Percentiles rank a stretch among this genome's conserved stretches.
phyloP scores from a whole-genome alignment of 371 early-diverging fungal species.

The Mortierella sp. region DNA sequence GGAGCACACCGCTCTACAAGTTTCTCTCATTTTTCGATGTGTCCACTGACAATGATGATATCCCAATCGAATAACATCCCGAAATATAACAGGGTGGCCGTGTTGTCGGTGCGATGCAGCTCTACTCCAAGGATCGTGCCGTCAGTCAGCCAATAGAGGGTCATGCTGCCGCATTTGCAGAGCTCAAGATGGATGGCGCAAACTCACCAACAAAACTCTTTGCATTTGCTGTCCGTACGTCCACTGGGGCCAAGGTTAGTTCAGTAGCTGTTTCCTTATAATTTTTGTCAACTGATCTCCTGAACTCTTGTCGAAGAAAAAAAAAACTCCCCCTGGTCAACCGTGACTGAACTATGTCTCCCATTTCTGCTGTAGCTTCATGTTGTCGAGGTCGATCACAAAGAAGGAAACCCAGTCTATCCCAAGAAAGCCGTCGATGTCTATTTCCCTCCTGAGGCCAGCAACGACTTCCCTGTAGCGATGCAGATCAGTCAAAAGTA shows the following conservation, averaged over 20 bases:
- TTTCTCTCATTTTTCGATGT: no score
- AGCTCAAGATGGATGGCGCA: conserved; percentile 84
- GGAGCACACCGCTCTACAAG: no score
- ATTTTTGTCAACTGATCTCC: no score
- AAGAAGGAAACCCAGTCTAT: conserved; percentile 90
- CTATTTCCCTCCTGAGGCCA: conserved; percentile 95
- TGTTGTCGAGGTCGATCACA: conserved; percentile 96
- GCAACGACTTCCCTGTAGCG: conserved; percentile 95
- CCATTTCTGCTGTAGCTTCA: conserved; percentile 72
- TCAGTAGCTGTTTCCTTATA: no score
- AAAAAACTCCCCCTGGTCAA: no score
- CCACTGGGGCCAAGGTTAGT: conserved; percentile 80
- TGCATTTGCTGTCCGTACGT: conserved; percentile 90
- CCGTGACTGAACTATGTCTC: no score
- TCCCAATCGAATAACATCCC: no score
- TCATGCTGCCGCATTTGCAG: conserved; percentile 96
- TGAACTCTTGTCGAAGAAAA: no score
- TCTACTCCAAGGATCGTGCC: conserved; percentile 91
- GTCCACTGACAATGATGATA: no score
- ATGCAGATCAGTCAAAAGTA: conserved; percentile 95
- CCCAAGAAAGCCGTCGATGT: conserved; percentile 94
- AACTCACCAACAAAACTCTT: conserved; percentile 89
- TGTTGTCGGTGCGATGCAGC: conserved; percentile 96
- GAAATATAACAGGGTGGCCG: conserved; percentile 84
- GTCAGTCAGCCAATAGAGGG: conserved; percentile 97